Evolutionary conservation across 257 asterid species (phyloP), one percentile per base, ranked within the genome.

Genomic region (Ballota nigra): DNA sequence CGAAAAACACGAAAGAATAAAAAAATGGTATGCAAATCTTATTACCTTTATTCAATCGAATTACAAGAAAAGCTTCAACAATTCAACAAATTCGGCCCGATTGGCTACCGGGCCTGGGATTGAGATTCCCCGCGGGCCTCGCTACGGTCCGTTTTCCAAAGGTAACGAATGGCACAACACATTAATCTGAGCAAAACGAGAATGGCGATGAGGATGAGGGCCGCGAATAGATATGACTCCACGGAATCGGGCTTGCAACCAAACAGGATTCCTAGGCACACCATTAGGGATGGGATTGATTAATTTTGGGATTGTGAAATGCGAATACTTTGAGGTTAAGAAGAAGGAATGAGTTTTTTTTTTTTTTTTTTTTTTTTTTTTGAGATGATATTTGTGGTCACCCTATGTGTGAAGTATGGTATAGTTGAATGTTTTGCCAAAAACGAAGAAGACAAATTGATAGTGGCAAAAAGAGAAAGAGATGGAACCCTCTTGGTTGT

Each of bases 201-300:
- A 16, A 84, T 58, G 10, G 66, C 85, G 23, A 87, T 47, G 76
- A 85, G 45, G 61, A 82, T 62, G 55, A 87, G 72, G 60, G 78
- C 86, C 8, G 90, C 78, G 61, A 87, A 57, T 6, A 75, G 26
- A 36, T 78, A 70, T 0, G 94, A 82, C 60, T 76, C 8, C 0
- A 63, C 71, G 3, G 90, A 77, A 63, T 78, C 56, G 75, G 83
- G 86, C 62, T 40, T 74, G 87, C 93, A 87, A 28, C 87, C 83
- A 28, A 87, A 81, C 67, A 82, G 29, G 67, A 85, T 13, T 53
- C 93, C 85, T 1, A 87, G 60, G 68, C 90, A 85, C 23, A 74
- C 86, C 93, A 85, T 87, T 70, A 51, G 47, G 13, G 15, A 62
- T 53, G 31, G 9, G 3, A 13, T 47, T 38, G n/a, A 45, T 15